phyloP scores from a whole-genome alignment of 2,329 filamentous ascomycete species.

The Phialophora tarda region DNA sequence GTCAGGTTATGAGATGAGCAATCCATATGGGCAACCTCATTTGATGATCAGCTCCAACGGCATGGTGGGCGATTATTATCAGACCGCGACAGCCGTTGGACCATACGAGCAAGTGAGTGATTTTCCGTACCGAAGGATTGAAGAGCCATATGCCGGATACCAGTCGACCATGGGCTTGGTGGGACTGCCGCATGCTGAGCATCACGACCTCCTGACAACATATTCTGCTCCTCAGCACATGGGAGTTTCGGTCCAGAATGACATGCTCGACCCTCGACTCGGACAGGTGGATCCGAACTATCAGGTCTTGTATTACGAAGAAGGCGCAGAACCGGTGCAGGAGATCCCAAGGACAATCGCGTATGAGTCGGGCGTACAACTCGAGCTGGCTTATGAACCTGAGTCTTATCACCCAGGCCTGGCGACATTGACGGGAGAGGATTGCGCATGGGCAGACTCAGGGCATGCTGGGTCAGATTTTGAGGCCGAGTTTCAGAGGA shows the following conservation, averaged over 20 bases:
- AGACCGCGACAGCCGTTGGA: slow-evolving; percentile 20
- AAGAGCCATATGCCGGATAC: slow-evolving; percentile 36
- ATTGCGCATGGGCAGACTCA: slow-evolving; percentile 43
- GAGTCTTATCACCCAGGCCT: slow-evolving; percentile 41
- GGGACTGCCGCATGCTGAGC: slow-evolving; percentile 50
- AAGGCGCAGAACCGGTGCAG: slow-evolving; percentile 41
- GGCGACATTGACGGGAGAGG: slow-evolving; percentile 45
- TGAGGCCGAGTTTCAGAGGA: slow-evolving; percentile 38
- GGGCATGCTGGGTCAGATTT: slow-evolving; percentile 34
- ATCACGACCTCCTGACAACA: slow-evolving; percentile 51
- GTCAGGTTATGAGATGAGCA: slow-evolving; percentile 35
- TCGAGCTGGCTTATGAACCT: slow-evolving; percentile 32
- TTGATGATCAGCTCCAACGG: slow-evolving; percentile 30
- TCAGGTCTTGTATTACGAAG: slow-evolving; percentile 37
- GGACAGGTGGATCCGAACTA: slow-evolving; percentile 41
- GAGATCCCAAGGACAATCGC: slow-evolving; percentile 31
- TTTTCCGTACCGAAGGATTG: slow-evolving; percentile 43
- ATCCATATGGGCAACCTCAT: slow-evolving; percentile 40
- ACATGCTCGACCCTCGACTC: slow-evolving; percentile 52
- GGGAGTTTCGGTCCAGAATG: slow-evolving; percentile 39
- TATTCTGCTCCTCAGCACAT: slow-evolving; percentile 42
- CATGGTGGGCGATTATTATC: slow-evolving; percentile 33
- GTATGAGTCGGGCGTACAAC: slow-evolving; percentile 34
- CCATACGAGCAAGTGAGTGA: slow-evolving; percentile 36
- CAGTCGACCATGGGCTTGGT: slow-evolving; percentile 45